phyloP scores from a whole-genome alignment of 805 yeast species.

The Danielozyma ontarioensis region DNA sequence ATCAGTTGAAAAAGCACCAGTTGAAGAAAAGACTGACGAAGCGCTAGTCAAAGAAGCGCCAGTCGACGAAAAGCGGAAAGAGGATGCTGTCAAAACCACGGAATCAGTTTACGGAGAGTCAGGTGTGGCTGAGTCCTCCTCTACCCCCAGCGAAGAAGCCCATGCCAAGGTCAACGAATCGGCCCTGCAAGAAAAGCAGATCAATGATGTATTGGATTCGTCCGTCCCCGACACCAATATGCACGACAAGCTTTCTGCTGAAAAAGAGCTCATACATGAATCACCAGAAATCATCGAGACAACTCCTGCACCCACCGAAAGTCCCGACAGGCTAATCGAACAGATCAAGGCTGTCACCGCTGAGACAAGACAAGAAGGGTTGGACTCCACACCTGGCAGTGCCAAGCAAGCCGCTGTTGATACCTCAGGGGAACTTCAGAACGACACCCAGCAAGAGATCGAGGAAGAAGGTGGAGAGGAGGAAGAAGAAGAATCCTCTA shows the following conservation, averaged over 20 bases:
- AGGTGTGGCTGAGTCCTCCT: too few species aligned
- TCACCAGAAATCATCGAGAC: neutral
- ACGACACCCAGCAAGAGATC: slow-evolving; percentile 3
- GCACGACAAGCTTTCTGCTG: neutral
- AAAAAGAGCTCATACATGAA: neutral
- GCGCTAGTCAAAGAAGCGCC: slow-evolving; percentile 8
- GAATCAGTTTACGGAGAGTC: too few species aligned
- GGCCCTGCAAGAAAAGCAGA: too few species aligned
- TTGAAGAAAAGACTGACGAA: slow-evolving; percentile 10
- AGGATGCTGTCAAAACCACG: too few species aligned
- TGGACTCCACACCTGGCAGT: neutral
- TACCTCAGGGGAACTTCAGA: too few species aligned
- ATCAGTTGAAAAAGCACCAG: slow-evolving; percentile 6
- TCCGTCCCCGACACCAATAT: neutral
- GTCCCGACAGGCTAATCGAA: neutral
- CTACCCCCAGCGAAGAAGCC: too few species aligned
- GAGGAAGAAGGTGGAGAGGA: slow-evolving; percentile 5
- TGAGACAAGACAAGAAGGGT: neutral
- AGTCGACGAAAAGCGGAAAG: slow-evolving; percentile 8
- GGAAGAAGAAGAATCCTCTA: neutral
- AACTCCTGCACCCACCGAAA: neutral
- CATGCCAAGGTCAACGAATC: too few species aligned
- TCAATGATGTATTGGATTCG: too few species aligned
- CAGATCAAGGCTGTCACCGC: neutral
- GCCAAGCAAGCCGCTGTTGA: neutral